Base-by-base conservation (phyloP, 306 rosid species). In the Prosopis cineraria region DNA sequence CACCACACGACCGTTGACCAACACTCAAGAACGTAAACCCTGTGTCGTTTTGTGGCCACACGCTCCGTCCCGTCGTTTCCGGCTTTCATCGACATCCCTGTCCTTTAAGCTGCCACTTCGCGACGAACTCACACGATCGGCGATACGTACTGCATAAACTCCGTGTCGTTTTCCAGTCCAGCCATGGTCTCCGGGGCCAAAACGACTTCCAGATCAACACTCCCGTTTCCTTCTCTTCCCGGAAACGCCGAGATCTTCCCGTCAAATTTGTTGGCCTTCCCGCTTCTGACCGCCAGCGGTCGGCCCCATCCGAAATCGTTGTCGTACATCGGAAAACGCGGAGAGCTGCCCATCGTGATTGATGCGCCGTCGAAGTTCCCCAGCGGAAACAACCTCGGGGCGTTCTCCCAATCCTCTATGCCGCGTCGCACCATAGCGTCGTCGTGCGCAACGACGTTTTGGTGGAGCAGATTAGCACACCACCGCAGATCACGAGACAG, bases 231-330 rank as follows among this genome's bases (percentile, higher is more conserved):
- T 48, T 89, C 91, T 47, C 89, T 72, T 0, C 92, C 95, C 0
- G 88, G 98, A 79, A 93, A 93, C 2, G 98, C 98, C 0, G 98
- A 93, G 62, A 93, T 91, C 81, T 93, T 93, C 0, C 98, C 98
- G 70, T 93, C 98, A 68, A 93, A 93, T 65, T 93, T 93, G 81
- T 93, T 93, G 1, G 93, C 90, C 37, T 81, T 77, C 0, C 98
- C 98, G 11, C 98, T 93, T 47, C 98, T 65, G 1, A 93, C 84
- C 0, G 97, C 98, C 43, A 89, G 24, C 0, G 98, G 98, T 12
- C 60, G 31, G 10, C 97, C 98, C 98, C 98, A 93, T 22, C 98
- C 98, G 74, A 93, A 93, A 44, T 93, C 97, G 60, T 93, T 93
- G 66, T 93, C 78, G 88, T 89, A 93, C 98, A 93, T 93, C 0